phyloP scores from a whole-genome alignment of 2,329 filamentous ascomycete genomes.

The Sclerotinia borealis region DNA sequence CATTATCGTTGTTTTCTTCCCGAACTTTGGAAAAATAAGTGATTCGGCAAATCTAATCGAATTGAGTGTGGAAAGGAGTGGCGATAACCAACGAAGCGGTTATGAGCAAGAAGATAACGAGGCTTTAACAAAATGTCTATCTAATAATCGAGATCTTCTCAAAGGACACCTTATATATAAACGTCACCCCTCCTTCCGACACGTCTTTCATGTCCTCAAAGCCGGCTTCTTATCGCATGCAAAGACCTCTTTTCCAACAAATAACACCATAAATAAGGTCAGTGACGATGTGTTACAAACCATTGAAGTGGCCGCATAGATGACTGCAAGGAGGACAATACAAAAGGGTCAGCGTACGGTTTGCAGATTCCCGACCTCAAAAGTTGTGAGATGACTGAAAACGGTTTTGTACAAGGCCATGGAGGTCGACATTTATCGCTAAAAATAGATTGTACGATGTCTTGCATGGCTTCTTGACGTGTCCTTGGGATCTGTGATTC shows the following conservation, averaged over 20 bases:
- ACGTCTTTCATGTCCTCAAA: too few relatives aligned
- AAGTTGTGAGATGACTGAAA: background rate
- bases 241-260: background rate
- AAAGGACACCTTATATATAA: background rate
- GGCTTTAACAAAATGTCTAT: background rate
- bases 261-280: background rate
- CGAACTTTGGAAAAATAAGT: background rate
- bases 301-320: background rate
- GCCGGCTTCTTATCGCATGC: accelerated
- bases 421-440: background rate
- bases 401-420: background rate
- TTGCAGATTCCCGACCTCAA: background rate
- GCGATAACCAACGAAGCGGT: background rate
- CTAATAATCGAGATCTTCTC: too few relatives aligned
- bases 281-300: background rate
- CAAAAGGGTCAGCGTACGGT: background rate
- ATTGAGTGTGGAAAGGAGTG: background rate
- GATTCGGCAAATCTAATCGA: background rate
- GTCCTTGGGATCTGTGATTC: background rate
- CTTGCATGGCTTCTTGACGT: background rate
- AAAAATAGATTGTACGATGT: too few relatives aligned
- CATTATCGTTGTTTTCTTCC: too few relatives aligned
- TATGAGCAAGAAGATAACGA: background rate
- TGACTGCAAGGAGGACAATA: background rate
- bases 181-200: too few relatives aligned